These are phyloP conservation scores for Cadophora malorum DNA, from an alignment of 2,329 filamentous ascomycete genomes.

Conservation along the genomic window DNA sequence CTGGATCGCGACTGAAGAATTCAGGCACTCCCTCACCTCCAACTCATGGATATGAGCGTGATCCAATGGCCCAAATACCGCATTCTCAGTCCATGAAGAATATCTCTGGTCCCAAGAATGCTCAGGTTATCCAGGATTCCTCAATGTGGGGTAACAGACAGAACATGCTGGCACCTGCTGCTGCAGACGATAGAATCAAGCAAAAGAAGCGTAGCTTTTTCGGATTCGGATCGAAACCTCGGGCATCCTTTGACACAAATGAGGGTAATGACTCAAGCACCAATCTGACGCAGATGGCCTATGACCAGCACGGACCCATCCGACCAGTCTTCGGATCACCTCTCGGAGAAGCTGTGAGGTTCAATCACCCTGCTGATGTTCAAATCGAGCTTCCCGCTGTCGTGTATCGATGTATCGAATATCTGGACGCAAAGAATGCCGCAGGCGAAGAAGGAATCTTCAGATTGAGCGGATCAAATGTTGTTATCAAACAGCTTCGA, in stretches of 20 bases:
- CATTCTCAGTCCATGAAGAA: slow-evolving; percentile 50
- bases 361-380: slow-evolving; percentile 74
- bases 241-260: slow-evolving; percentile 63
- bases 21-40: slow-evolving; percentile 43
- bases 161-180: slow-evolving; percentile 55
- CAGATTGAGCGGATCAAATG: slow-evolving; percentile 93
- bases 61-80: slow-evolving; percentile 38
- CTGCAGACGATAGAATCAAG: slow-evolving; percentile 74
- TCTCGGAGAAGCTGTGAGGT: slow-evolving; percentile 84
- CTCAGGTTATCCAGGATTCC: slow-evolving; percentile 81
- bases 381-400: slow-evolving; percentile 85
- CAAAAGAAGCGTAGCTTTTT: slow-evolving; percentile 80
- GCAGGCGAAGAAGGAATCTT: slow-evolving; percentile 93
- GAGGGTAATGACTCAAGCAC: slow-evolving; percentile 58
- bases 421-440: slow-evolving; percentile 83
- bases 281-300: slow-evolving; percentile 50
- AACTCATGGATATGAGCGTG: slow-evolving; percentile 40
- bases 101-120: slow-evolving; percentile 90
- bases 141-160: slow-evolving; percentile 85
- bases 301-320: slow-evolving; percentile 58
- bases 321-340: slow-evolving; percentile 84
- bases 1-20: slow-evolving; percentile 43
- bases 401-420: slow-evolving; percentile 94
- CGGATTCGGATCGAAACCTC: slow-evolving; percentile 68
- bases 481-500: slow-evolving; percentile 87